Base-by-base conservation (phyloP, 306 rosid genomes). In the Castanea crenata region DNA sequence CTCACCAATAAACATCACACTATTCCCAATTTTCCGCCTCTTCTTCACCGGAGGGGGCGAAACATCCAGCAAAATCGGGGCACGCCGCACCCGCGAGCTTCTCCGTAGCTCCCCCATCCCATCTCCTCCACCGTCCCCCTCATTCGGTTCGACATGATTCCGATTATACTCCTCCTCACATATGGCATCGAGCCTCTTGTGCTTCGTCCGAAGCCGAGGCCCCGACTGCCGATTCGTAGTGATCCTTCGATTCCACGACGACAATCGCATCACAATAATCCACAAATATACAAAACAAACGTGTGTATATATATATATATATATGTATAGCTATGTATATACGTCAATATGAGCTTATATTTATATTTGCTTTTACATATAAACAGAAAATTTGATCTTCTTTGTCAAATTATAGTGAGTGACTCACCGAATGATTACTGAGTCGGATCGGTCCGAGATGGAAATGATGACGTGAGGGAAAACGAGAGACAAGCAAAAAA, bases 171-270 rank as follows among this genome's bases (percentile, higher is more conserved):
- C 97, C 8, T 82, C 83, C 59, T 95, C 98, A 32, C 94, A 89
- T 78, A 95, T 95, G 62, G 98, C 98, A 79, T 95, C 97, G 46
- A 95, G 89, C 86, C 90, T 91, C 92, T 95, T 95, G 65, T 87
- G 94, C 92, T 93, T 95, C 94, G 87, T 94, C 88, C 91, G 85
- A 76, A 82, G 85, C 92, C 89, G 79, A 73, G 65, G 85, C 74
- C 91, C 89, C 73, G 90, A 90, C 86, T 41, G 46, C 46, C 82
- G 84, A 78, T 63, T 86, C 64, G 14, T 13, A 12, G 11, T 69
- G 29, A 73, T 84, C 18, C 78, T 78, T 79, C 83, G 84, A 80
- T 85, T 86, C 84, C 74, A 84, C 41, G 90, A 78, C 27, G 92
- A 76, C 23, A 86, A 83, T 90, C 91, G 92, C 99, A 95, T 93